These are phyloP conservation scores for Coniferiporia sulphurascens DNA, from an alignment of 1,284 basidiomycete species.

Conservation along the genomic window DNA sequence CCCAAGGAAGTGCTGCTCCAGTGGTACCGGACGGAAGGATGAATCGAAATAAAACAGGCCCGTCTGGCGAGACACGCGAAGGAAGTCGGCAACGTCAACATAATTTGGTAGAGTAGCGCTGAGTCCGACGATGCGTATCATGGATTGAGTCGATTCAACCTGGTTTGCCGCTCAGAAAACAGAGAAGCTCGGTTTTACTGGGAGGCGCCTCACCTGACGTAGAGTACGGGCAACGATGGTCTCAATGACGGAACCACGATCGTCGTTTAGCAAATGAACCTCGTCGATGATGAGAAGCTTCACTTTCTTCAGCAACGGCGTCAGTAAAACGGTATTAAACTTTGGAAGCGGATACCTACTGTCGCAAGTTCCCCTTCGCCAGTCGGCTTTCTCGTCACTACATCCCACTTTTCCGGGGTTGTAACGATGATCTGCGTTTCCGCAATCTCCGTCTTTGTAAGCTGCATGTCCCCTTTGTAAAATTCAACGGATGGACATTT, in stretches of 20 bases:
- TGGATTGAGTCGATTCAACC: conserved; percentile 95
- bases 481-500: background rate
- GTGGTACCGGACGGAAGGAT: conserved; percentile 93
- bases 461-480: conserved; percentile 90
- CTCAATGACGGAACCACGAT: conserved; percentile 97
- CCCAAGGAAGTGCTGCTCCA: conserved; percentile 97
- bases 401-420: conserved; percentile 99
- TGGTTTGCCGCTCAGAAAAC: conserved; percentile 28
- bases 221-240: conserved; percentile 96
- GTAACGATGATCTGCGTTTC: conserved; percentile 99
- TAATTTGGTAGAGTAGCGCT: conserved; percentile 98
- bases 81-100: conserved; percentile 93
- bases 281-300: conserved; percentile 98
- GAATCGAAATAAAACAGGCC: conserved; percentile 99
- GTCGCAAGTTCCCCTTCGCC: conserved; percentile 94
- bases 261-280: conserved; percentile 96
- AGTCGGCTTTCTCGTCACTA: conserved; percentile 95
- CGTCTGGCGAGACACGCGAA: conserved; percentile 86
- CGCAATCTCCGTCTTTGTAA: conserved; percentile 91
- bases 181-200: background rate
- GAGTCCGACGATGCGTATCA: conserved; percentile 98
- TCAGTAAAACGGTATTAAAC: conserved; percentile 13
- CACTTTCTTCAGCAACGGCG: conserved; percentile 56
- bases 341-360: conserved; percentile 40
- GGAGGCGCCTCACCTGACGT: conserved; percentile 57